Conservation (phyloP, 2,329 filamentous ascomycete species). For the Purpureocillium takamizusanense region DNA sequence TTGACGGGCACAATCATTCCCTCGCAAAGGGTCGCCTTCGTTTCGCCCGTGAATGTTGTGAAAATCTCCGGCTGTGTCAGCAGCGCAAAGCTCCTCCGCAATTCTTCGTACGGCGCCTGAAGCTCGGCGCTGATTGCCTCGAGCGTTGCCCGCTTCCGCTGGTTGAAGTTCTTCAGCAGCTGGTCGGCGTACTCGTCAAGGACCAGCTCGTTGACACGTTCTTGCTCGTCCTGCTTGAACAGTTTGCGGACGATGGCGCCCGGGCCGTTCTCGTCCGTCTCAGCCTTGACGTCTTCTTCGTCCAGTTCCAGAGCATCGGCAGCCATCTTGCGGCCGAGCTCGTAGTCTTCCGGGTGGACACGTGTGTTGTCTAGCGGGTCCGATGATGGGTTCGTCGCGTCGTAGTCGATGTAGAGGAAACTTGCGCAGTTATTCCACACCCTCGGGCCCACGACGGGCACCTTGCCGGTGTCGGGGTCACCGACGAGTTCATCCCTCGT, state of each 20-base stretch:
- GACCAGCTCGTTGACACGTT: slow-evolving; percentile 92
- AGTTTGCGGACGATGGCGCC: slow-evolving; percentile 89
- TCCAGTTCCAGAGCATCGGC: slow-evolving; percentile 93
- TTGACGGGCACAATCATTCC: slow-evolving; percentile 91
- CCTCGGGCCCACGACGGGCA: slow-evolving; percentile 74
- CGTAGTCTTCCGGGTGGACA: slow-evolving; percentile 97
- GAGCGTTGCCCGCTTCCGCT: slow-evolving; percentile 88
- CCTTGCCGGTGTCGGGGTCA: slow-evolving; percentile 68
- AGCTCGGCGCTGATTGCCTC: slow-evolving; percentile 94
- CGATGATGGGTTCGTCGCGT: slow-evolving; percentile 68
- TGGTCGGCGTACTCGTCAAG: slow-evolving; percentile 96
- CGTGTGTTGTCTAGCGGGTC: slow-evolving; percentile 95
- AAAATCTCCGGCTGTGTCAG: slow-evolving; percentile 75
- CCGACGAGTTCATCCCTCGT: slow-evolving; percentile 83
- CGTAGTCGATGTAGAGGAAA: slow-evolving; percentile 85
- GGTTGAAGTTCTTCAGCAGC: slow-evolving; percentile 84
- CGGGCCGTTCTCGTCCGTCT: slow-evolving; percentile 80
- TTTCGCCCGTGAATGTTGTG: slow-evolving; percentile 95
- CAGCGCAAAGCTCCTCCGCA: slow-evolving; percentile 69
- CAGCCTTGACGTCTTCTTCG: slow-evolving; percentile 94
- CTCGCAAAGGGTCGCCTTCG: slow-evolving; percentile 68
- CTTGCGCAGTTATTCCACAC: slow-evolving; percentile 97
- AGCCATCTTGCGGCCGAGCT: slow-evolving; percentile 95
- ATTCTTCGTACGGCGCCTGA: slow-evolving; percentile 86
- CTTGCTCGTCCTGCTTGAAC: slow-evolving; percentile 88